phyloP scores from a whole-genome alignment of 352 stramenopile species.

The Peronosclerospora sorghi region DNA sequence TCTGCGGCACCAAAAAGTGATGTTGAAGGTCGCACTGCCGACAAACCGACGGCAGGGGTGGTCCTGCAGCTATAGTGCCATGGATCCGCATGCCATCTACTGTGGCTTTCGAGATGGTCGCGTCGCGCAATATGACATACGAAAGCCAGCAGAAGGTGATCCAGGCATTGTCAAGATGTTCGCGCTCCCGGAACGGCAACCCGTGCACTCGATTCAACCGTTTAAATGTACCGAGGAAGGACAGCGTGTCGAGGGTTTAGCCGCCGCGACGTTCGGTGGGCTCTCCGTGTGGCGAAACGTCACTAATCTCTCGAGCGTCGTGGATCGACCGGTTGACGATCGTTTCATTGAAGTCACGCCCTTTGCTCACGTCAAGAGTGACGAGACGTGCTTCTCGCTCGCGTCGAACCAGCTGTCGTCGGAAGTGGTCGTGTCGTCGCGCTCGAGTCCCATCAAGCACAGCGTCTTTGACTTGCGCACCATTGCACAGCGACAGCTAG shows the following conservation, averaged over 20 bases:
- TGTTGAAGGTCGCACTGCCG: conserved; percentile 28
- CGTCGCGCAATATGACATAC: conserved; percentile 41
- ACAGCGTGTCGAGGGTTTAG: conserved; percentile 18
- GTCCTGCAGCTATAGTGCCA: conserved; percentile 34
- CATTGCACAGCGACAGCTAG: conserved; percentile 1
- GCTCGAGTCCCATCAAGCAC: conserved; percentile 31
- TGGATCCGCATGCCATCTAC: conserved; percentile 33
- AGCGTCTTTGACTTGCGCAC: conserved; percentile 29
- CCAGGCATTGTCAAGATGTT: conserved; percentile 26
- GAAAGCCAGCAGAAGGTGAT: conserved; percentile 16
- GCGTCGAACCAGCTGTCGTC: conserved; percentile 15
- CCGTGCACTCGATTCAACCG: conserved; percentile 39
- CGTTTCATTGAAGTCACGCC: conserved; percentile 3
- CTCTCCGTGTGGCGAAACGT: conserved; percentile 33
- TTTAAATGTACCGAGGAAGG: conserved; percentile 18
- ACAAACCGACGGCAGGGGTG: conserved; percentile 33
- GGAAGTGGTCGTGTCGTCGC: conserved; percentile 30
- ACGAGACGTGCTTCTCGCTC: conserved; percentile 29
- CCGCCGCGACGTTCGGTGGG: conserved; percentile 30
- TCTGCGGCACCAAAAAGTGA: conserved; percentile 29
- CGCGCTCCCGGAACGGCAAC: conserved; percentile 28
- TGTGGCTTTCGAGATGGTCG: conserved; percentile 44
- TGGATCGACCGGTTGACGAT: conserved; percentile 1
- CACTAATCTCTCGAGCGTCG: not conserved
- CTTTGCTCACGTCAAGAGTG: conserved; percentile 11